Conservation (phyloP, 2,329 filamentous ascomycete species). For the Dactylellina parvicollis region DNA sequence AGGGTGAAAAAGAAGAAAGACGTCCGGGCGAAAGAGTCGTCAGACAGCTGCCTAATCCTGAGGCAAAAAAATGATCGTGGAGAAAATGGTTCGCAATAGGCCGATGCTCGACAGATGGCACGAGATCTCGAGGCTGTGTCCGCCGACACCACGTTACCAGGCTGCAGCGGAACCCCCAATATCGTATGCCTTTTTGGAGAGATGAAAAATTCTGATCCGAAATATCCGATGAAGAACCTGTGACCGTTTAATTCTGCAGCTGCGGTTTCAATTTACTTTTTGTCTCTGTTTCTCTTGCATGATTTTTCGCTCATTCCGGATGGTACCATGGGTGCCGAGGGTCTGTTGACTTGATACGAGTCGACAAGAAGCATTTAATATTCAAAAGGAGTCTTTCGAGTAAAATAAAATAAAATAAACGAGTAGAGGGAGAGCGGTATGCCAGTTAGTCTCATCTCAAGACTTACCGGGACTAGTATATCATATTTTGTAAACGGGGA, state of each 20-base stretch:
- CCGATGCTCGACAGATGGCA: background rate
- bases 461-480: too few relatives aligned
- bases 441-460: background rate
- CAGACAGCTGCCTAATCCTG: slow-evolving; percentile 17
- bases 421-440: background rate
- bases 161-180: background rate
- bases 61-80: background rate
- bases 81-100: slow-evolving; percentile 6
- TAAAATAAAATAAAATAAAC: background rate
- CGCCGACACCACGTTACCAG: background rate
- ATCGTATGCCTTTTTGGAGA: background rate
- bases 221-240: background rate
- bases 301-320: slow-evolving; percentile 5
- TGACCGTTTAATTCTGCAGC: background rate
- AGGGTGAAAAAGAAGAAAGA: too few relatives aligned
- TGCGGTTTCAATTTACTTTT: too few relatives aligned
- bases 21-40: background rate
- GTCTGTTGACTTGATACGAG: background rate
- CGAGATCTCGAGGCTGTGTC: slow-evolving; percentile 26
- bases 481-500: slow-evolving; percentile 1
- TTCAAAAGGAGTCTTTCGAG: background rate
- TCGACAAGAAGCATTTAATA: background rate
- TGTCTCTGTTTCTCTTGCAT: slow-evolving; percentile 6
- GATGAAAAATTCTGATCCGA: background rate
- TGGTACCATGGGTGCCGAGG: background rate